Evolutionary conservation across 345 rosid species (phyloP).

Genomic region (Theobroma cacao): DNA sequence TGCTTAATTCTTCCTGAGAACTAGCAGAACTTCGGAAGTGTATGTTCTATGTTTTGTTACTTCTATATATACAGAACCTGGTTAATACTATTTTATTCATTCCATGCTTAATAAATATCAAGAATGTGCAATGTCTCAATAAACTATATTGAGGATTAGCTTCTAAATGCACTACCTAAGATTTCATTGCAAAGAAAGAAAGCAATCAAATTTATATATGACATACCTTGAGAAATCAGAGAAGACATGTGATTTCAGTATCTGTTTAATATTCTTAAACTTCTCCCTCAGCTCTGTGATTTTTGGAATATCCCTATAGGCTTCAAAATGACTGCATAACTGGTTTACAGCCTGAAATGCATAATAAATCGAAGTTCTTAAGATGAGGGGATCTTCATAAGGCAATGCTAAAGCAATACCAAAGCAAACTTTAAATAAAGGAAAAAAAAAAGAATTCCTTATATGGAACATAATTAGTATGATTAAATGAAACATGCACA

Average conservation of each 20-base stretch:
- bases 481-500: background rate
- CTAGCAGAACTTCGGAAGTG: background rate
- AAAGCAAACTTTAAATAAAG: background rate
- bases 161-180: slow-evolving; percentile 2
- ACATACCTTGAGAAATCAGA: slow-evolving; percentile 95
- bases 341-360: slow-evolving; percentile 95
- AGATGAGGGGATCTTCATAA: background rate
- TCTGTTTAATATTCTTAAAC: slow-evolving; percentile 90
- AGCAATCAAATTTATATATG: background rate
- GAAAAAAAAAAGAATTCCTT: background rate
- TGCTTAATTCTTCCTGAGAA: background rate
- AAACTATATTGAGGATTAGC: background rate
- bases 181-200: background rate
- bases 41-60: background rate
- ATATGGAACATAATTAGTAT: background rate
- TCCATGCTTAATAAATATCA: background rate
- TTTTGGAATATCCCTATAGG: slow-evolving; percentile 94
- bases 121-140: background rate
- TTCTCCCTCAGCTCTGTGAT: slow-evolving; percentile 96
- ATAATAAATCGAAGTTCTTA: slow-evolving; percentile 19
- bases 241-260: slow-evolving; percentile 91
- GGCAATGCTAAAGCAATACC: background rate
- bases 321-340: slow-evolving; percentile 95
- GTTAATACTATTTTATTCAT: background rate
- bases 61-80: background rate